Percentiles rank a stretch among this genome's conserved stretches.
Evolutionary conservation across 371 early-diverging fungal genomes (phyloP).

Genomic region (Batrachochytrium dendrobatidis): DNA sequence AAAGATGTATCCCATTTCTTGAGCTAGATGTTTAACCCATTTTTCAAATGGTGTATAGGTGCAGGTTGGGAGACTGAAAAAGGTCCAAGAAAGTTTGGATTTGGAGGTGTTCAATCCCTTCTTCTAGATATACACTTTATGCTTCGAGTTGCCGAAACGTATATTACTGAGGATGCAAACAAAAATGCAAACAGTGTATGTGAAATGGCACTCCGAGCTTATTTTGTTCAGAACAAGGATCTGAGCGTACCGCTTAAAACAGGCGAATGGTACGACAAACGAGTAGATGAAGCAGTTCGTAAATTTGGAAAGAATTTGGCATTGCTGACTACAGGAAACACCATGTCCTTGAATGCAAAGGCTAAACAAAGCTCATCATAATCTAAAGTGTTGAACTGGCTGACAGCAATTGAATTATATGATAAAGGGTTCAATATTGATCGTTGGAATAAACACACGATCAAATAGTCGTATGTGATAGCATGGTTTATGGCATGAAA

Average conservation of each 20-base stretch:
- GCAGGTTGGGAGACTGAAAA: constrained; percentile 23
- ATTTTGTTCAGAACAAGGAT: constrained; percentile 36
- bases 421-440: too few relatives aligned
- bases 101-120: constrained; percentile 57
- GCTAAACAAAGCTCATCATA: too few relatives aligned
- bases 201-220: constrained; percentile 51
- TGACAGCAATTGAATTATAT: too few relatives aligned
- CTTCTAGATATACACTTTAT: constrained; percentile 64
- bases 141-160: constrained; percentile 42
- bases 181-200: constrained; percentile 53
- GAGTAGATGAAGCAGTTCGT: constrained; percentile 40
- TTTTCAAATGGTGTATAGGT: not conserved
- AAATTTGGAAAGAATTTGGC: constrained; percentile 3
- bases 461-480: too few relatives aligned
- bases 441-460: too few relatives aligned
- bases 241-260: constrained; percentile 31
- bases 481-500: too few relatives aligned
- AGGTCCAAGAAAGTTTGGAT: constrained; percentile 40
- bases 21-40: not conserved
- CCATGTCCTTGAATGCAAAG: too few relatives aligned
- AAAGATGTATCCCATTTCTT: not conserved
- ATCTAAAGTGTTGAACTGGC: too few relatives aligned
- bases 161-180: constrained; percentile 46
- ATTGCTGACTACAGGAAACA: constrained; percentile 4
- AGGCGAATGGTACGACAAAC: constrained; percentile 51